Evolutionary conservation across 2,329 filamentous ascomycete genomes (phyloP), one percentile per base, ranked within the genome.

Genomic region (Scopulariopsis brevicaulis): DNA sequence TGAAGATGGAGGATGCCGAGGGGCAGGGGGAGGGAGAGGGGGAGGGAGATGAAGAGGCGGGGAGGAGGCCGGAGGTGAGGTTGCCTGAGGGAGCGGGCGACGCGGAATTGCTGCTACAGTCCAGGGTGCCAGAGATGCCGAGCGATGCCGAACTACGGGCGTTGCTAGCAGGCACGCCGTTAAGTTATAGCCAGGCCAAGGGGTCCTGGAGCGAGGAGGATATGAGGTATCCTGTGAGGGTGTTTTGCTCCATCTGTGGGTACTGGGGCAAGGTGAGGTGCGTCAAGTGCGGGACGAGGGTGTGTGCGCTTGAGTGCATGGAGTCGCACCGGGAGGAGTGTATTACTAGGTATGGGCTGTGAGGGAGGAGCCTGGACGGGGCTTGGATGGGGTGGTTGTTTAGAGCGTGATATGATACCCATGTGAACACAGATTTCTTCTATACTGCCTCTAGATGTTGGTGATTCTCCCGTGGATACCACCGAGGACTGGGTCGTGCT

Each of bases 241-340:
- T 75, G 40, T 93, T 92, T 69, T 93, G 89, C 70, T 86, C 86
- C 67, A 83, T 90, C 35, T 93, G 89, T 67, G 89, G 89, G 15
- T 92, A 91, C 70, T 92, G 89, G 88, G 89, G 88, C 2, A 75
- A 84, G 48, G 84, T 90, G 53, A 81, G 79, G 69, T 93, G 89
- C 72, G 80, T 85, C 69, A 89, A 87, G 73, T 93, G 89, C 71
- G 87, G 87, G n/a, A 81, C 81, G 53, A 78, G 85, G 64, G 84
- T 89, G n/a, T 93, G 89, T 68, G 87, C 87, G 46, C 70, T 92
- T 63, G 85, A 89, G 60, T 92, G 89, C 65, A 77, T 90, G 64
- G 83, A 84, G 65, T 76, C 80, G 61, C 89, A 93, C 69, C 79
- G 84, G 57, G 86, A 89, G 69, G 87, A 87, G 64, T 86, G 85